A percentile compares a stretch with the other conserved stretches of the same genome.
Conservation (phyloP, 2,329 filamentous ascomycete genomes). For the Fusarium humuli region DNA sequence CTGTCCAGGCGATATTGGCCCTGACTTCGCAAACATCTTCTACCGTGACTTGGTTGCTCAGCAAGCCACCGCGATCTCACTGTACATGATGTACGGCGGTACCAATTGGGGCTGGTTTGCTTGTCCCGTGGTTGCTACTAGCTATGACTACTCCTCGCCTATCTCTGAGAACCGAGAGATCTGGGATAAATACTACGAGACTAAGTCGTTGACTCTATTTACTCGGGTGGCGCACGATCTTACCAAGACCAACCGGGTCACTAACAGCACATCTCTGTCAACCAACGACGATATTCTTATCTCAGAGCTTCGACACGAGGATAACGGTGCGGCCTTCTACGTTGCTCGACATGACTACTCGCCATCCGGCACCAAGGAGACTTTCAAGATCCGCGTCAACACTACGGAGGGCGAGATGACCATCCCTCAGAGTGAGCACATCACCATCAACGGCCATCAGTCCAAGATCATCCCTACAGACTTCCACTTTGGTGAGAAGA, state of each 20-base stretch:
- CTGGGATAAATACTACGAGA: slow-evolving; percentile 71
- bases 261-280: slow-evolving; percentile 48
- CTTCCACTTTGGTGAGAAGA: slow-evolving; percentile 64
- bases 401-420: slow-evolving; percentile 67
- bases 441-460: slow-evolving; percentile 69
- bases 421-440: slow-evolving; percentile 62
- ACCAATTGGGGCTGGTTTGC: slow-evolving; percentile 72
- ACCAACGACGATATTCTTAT: slow-evolving; percentile 64
- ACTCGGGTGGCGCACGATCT: slow-evolving; percentile 63
- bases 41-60: slow-evolving; percentile 72
- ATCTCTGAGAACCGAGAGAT: slow-evolving; percentile 69
- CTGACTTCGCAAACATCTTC: slow-evolving; percentile 72
- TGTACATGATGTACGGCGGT: slow-evolving; percentile 75
- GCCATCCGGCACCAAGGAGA: slow-evolving; percentile 61
- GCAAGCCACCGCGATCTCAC: slow-evolving; percentile 67
- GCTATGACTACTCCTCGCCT: slow-evolving; percentile 73
- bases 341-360: slow-evolving; percentile 67
- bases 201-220: slow-evolving; percentile 70
- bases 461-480: slow-evolving; percentile 72
- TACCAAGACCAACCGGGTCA: slow-evolving; percentile 63
- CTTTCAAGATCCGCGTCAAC: slow-evolving; percentile 65
- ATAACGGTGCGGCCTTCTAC: slow-evolving; percentile 69
- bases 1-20: slow-evolving; percentile 64
- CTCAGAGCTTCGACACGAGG: slow-evolving; percentile 68
- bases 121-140: slow-evolving; percentile 67